Evolutionary conservation across 2,329 filamentous ascomycete genomes (phyloP).

Genomic region (Cladosporium sp.): DNA sequence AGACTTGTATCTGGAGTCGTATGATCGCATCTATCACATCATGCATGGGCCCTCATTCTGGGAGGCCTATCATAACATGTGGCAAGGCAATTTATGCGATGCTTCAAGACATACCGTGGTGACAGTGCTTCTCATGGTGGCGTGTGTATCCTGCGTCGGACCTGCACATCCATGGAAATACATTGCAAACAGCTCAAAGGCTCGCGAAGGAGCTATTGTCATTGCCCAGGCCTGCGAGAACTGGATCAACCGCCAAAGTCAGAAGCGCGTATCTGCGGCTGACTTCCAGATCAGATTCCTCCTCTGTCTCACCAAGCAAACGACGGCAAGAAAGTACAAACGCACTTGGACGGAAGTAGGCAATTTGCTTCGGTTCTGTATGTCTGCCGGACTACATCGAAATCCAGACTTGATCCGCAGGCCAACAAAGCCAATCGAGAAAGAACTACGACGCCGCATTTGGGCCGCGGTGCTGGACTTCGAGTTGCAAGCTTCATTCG

Average conservation of each 20-base stretch:
- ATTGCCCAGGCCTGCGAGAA: conserved; percentile 45
- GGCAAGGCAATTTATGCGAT: conserved; percentile 40
- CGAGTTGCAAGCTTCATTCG: conserved; percentile 58
- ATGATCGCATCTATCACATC: conserved; percentile 56
- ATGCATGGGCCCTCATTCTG: conserved; percentile 57
- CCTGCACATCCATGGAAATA: conserved; percentile 39
- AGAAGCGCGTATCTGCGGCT: conserved; percentile 55
- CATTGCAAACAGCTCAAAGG: conserved; percentile 46
- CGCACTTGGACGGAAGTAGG: conserved; percentile 56
- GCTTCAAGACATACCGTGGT: conserved; percentile 41
- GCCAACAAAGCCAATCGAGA: conserved; percentile 47
- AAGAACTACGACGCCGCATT: conserved; percentile 57
- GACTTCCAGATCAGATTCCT: conserved; percentile 57
- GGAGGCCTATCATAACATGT: conserved; percentile 52
- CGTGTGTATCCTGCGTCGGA: conserved; percentile 41
- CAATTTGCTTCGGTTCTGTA: conserved; percentile 54
- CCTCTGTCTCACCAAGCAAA: conserved; percentile 52
- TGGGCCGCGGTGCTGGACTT: conserved; percentile 61
- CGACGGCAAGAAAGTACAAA: conserved; percentile 56
- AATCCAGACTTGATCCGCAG: conserved; percentile 45
- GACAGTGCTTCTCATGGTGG: conserved; percentile 45
- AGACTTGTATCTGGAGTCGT: conserved; percentile 52
- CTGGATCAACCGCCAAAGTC: conserved; percentile 49
- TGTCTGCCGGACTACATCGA: conserved; percentile 57
- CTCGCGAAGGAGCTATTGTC: conserved; percentile 43